Percentiles rank a stretch among this genome's conserved stretches.
These are phyloP conservation scores for Trematosphaeria pertusa DNA, from an alignment of 2,329 filamentous ascomycete species.

Conservation along the genomic window DNA sequence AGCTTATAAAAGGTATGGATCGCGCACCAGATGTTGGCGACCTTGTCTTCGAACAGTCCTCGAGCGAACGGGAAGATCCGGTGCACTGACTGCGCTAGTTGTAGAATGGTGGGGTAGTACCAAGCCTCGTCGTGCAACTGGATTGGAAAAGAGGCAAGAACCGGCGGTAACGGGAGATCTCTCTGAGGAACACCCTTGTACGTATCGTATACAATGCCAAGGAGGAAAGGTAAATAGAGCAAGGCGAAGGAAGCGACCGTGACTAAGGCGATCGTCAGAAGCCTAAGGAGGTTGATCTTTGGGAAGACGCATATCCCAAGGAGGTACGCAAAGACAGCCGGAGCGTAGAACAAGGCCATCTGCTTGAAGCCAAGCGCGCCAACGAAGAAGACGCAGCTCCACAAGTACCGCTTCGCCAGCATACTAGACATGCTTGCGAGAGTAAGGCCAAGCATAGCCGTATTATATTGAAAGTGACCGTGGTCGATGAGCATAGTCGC, in stretches of 20 bases:
- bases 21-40: slow-evolving; percentile 97
- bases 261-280: slow-evolving; percentile 76
- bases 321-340: slow-evolving; percentile 89
- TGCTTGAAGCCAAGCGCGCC: slow-evolving; percentile 96
- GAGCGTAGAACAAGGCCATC: slow-evolving; percentile 98
- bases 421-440: slow-evolving; percentile 88
- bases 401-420: slow-evolving; percentile 81
- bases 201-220: slow-evolving; percentile 73
- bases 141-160: slow-evolving; percentile 67
- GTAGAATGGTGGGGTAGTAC: slow-evolving; percentile 78
- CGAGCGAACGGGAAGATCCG: slow-evolving; percentile 95
- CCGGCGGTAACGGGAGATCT: slow-evolving; percentile 64
- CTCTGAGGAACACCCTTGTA: slow-evolving; percentile 68
- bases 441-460: slow-evolving; percentile 94
- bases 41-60: slow-evolving; percentile 98
- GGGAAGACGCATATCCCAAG: slow-evolving; percentile 86
- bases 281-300: slow-evolving; percentile 68
- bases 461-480: slow-evolving; percentile 97
- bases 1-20: slow-evolving; percentile 91
- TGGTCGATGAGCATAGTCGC: slow-evolving; percentile 91
- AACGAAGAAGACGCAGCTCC: slow-evolving; percentile 94
- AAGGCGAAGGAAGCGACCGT: slow-evolving; percentile 77
- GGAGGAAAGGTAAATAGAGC: slow-evolving; percentile 76
- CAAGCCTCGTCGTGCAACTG: slow-evolving; percentile 67
- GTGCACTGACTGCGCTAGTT: slow-evolving; percentile 83